Evolutionary conservation across 2,329 filamentous ascomycete genomes (phyloP), one percentile per base, ranked within the genome.

Genomic region (Aschersonia sp.): DNA sequence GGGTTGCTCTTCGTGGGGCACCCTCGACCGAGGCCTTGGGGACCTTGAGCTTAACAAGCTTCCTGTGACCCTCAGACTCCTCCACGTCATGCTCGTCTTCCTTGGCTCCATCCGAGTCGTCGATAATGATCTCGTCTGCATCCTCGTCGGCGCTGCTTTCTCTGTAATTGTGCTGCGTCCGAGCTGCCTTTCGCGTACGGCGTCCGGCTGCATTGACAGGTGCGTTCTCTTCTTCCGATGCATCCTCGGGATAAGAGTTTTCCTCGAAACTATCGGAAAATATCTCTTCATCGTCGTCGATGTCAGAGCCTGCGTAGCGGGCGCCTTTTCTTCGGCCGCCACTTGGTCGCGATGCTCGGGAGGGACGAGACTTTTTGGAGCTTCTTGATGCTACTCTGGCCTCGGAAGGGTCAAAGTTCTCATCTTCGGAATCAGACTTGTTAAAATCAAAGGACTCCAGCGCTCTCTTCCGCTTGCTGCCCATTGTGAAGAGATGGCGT

Each of bases 381-480:
- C 52, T 62, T 50, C 66, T 66, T 10, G 64, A 64, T 12, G 72
- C 40, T 28, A n/a, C 65, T 31, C 66, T 64, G 30, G 64, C 67
- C 54, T 72, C 69, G 29, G 61, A 58, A 12, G 78, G 78, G 50
- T 80, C 74, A 56, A 83, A 84, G 60, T 81, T 81, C 53, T 79
- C 77, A 58, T 84, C 80, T 45, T 79, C 74, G 2, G 80, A 70
- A 54, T 84, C 80, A 46, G 80, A 83, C 58, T 79, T 75, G 60
- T 82, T 82, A 3, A 76, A 77, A 60, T 84, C 80, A 54, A 82
- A 83, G 48, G 71, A 69, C 52, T 78, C 72, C 48, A 78, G 63
- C 50, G 69, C 69, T 52, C 73, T 67, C 69, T 81, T 83, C 47
- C 79, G 68, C 60, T 80, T 80, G 49, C 61, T 59, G 43, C 56